Conservation (phyloP, 441 rosid species). For the Populus hybrid region DNA sequence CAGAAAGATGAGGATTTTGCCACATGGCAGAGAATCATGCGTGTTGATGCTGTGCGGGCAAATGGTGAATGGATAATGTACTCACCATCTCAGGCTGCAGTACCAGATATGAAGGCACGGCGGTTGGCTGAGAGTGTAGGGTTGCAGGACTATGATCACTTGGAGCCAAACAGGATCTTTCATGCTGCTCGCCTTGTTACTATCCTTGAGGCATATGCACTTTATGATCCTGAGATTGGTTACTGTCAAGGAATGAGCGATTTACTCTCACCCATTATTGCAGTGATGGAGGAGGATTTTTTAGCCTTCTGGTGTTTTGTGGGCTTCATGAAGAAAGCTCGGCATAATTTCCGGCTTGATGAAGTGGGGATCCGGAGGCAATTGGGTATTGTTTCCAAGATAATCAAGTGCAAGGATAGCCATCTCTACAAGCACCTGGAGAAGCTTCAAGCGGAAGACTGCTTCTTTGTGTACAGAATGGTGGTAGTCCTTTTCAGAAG, state of each 20-base stretch:
- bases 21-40: conserved; percentile 90
- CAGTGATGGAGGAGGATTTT: conserved; percentile 60
- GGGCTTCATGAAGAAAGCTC: conserved; percentile 87
- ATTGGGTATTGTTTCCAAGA: conserved; percentile 65
- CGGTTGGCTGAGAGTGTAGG: conserved; percentile 63
- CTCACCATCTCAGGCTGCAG: conserved; percentile 63
- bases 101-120: conserved; percentile 53
- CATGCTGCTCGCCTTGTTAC: conserved; percentile 90
- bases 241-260: conserved; percentile 98
- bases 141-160: conserved; percentile 66
- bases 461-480: conserved; percentile 92
- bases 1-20: conserved; percentile 56
- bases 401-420: conserved; percentile 71
- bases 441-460: conserved; percentile 84
- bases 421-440: conserved; percentile 76
- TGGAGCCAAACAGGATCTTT: conserved; percentile 73
- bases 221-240: conserved; percentile 85
- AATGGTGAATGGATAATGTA: conserved; percentile 66
- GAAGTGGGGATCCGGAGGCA: conserved; percentile 88
- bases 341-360: conserved; percentile 86
- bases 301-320: conserved; percentile 93
- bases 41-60: conserved; percentile 90
- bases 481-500: conserved; percentile 89
- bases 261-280: conserved; percentile 68
- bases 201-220: conserved; percentile 84